Conservation (phyloP, 768 basidiomycete genomes). For the Suillus clintonianus region DNA sequence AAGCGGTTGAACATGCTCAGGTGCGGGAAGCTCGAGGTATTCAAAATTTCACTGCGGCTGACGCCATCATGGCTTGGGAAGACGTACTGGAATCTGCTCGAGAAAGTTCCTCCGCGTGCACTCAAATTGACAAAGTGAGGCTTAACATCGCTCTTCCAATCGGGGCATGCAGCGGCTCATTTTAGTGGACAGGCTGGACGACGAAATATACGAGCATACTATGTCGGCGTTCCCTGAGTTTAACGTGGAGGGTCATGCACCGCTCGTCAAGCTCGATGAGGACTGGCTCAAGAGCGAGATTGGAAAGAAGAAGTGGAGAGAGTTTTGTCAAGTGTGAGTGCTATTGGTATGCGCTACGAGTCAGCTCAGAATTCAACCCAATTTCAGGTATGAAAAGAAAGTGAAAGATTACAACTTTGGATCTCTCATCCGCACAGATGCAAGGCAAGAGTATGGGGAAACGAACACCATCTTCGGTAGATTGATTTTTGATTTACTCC, state of each 20-base stretch:
- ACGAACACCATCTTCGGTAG: constrained; percentile 92
- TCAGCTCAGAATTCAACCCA: constrained; percentile 8
- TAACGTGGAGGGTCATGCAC: constrained; percentile 45
- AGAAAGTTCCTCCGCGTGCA: constrained; percentile 72
- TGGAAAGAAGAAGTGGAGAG: constrained; percentile 90
- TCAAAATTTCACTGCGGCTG: constrained; percentile 2
- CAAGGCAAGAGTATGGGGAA: constrained; percentile 82
- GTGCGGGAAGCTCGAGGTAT: constrained; percentile 43
- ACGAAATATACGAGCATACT: constrained; percentile 85
- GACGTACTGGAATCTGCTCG: constrained; percentile 95
- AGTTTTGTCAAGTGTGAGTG: constrained; percentile 17
- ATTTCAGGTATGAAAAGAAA: constrained; percentile 78
- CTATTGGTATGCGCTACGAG: background rate
- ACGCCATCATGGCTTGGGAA: constrained; percentile 32
- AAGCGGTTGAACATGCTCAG: constrained; percentile 95
- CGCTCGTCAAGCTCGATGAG: constrained; percentile 71
- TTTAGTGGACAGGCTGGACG: constrained; percentile 64
- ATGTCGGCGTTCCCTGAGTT: constrained; percentile 83
- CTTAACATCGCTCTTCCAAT: constrained; percentile 5
- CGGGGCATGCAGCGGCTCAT: constrained; percentile 13
- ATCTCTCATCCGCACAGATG: constrained; percentile 84
- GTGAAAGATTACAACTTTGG: constrained; percentile 97
- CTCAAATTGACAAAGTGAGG: constrained; percentile 83
- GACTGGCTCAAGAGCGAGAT: constrained; percentile 87
- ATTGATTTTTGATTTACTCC: background rate